These are phyloP conservation scores for Suillus alpinus DNA, from an alignment of 768 basidiomycete genomes.

Conservation along the genomic window DNA sequence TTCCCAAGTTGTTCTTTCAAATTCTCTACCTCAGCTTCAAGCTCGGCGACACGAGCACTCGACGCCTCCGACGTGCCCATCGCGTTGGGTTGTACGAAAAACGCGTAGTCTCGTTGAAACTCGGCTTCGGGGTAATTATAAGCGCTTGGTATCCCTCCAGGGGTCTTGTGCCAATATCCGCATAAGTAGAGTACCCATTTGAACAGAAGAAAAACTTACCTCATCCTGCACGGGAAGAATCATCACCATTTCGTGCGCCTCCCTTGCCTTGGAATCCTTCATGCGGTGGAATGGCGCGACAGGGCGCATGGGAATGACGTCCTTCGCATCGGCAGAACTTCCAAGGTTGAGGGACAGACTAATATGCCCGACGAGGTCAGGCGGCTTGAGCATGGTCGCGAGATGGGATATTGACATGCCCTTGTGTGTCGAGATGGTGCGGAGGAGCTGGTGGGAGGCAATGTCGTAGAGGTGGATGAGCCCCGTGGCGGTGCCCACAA, in stretches of 20 bases:
- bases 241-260: constrained; percentile 68
- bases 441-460: constrained; percentile 85
- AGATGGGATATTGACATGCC: constrained; percentile 70
- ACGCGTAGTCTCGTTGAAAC: constrained; percentile 62
- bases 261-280: constrained; percentile 62
- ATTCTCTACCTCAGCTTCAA: constrained; percentile 68
- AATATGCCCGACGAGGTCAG: constrained; percentile 82
- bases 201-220: constrained; percentile 27
- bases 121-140: constrained; percentile 50
- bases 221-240: constrained; percentile 48
- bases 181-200: not conserved
- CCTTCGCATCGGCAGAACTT: constrained; percentile 40
- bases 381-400: constrained; percentile 77
- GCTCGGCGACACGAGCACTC: constrained; percentile 53
- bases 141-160: constrained; percentile 15
- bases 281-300: constrained; percentile 72
- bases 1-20: constrained; percentile 71
- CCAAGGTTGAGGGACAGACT: constrained; percentile 46
- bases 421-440: constrained; percentile 73
- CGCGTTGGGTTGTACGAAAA: constrained; percentile 52
- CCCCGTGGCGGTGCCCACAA: constrained; percentile 79
- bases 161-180: constrained; percentile 10
- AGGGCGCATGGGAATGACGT: constrained; percentile 63
- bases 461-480: constrained; percentile 81
- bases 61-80: constrained; percentile 18